Evolutionary conservation across 2,329 filamentous ascomycete genomes (phyloP), one percentile per base, ranked within the genome.

Genomic region (Nothopassalora personata): DNA sequence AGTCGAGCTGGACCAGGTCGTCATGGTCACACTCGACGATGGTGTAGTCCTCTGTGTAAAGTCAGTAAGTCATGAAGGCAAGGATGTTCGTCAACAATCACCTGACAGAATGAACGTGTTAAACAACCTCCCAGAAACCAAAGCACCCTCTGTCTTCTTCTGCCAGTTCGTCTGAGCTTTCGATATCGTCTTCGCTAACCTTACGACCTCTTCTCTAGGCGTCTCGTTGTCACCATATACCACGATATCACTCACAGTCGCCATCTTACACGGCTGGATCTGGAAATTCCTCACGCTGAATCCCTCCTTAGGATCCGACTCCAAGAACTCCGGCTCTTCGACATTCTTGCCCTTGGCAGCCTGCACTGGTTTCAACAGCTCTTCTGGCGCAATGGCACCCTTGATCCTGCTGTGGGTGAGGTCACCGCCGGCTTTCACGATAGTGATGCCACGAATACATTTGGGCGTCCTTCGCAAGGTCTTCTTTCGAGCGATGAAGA

Each of bases 221-320:
- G 80, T 80, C 39, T 79, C 76, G 64, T 90, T 83, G 56, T 93
- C 88, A 11, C 91, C 91, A 71, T 99, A 99, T 0, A 99, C 84
- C 45, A 99, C 83, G 64, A 99, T 90, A 72, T 99, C 94, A 0
- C 92, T 97, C 8, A 94, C 83, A 64, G 89, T 85, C 56, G 92
- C 92, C 64, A 90, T 79, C 73, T 99, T 99, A 59, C 89, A 89
- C 0, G 90, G 83, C 74, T 99, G 94, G 43, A 97, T 97, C 68
- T 97, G 93, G 71, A 99, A 99, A 73, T 97, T 97, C 49, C 94
- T 86, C 47, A 97, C 92, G 4, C 91, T 96, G 71, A 97, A 97
- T 8, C 94, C 94, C 65, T 96, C 90, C 57, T 79, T 83, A 1
- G 94, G 94, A 70, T 99, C 94, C 45, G 87, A 83, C 47, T 96